A percentile compares a stretch with the other conserved stretches of the same genome.
These are phyloP conservation scores for Tulasnella sp. DNA, from an alignment of 768 basidiomycete species.

Conservation along the genomic window DNA sequence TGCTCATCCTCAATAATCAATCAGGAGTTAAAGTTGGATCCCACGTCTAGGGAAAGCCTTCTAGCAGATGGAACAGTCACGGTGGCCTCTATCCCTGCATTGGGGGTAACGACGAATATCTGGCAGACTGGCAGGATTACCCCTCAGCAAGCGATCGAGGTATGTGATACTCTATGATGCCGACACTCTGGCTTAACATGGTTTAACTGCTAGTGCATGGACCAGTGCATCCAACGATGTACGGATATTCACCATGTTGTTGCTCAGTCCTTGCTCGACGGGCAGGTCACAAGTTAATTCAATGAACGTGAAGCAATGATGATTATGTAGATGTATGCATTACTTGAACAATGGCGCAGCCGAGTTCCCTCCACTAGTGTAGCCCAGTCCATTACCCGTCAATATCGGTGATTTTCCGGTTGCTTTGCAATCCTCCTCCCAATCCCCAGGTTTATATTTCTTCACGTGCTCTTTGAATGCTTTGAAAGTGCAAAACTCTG, in stretches of 20 bases:
- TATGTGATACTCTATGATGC: constrained; percentile 27
- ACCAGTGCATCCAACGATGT: constrained; percentile 55
- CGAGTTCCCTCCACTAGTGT: no score
- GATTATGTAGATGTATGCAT: no score
- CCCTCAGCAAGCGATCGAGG: constrained; percentile 40
- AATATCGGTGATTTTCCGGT: no score
- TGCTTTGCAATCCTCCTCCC: constrained; percentile 47
- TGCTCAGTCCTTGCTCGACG: no score
- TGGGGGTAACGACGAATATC: constrained; percentile 68
- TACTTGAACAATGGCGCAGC: no score
- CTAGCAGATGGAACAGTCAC: constrained; percentile 53
- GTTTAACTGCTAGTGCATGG: constrained; percentile 41
- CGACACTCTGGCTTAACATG: background rate
- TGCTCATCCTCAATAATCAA: constrained; percentile 54
- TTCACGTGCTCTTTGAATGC: constrained; percentile 50
- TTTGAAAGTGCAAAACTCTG: constrained; percentile 58
- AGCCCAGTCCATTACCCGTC: no score
- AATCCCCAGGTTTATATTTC: constrained; percentile 53
- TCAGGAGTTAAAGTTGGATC: constrained; percentile 63
- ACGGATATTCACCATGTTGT: constrained; percentile 63
- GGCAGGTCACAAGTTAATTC: no score
- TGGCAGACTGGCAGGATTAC: constrained; percentile 69
- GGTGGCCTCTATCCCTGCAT: constrained; percentile 76
- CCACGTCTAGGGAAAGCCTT: constrained; percentile 52
- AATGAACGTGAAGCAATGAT: no score